phyloP scores from a whole-genome alignment of 371 early-diverging fungal genomes.

The Mortierella sp. region DNA sequence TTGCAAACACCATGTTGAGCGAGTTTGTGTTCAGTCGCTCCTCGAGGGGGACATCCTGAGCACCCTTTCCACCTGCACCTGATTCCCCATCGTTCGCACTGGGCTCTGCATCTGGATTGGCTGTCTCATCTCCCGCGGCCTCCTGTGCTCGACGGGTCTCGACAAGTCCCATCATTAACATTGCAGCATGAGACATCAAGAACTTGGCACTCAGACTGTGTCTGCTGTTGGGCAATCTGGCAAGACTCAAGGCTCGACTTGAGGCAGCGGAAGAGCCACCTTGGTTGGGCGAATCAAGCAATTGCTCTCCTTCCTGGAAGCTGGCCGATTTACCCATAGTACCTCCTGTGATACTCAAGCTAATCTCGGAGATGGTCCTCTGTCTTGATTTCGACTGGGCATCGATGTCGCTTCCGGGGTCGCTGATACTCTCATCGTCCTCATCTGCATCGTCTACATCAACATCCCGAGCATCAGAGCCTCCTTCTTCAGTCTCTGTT shows the following conservation, averaged over 20 bases:
- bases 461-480: constrained; percentile 29
- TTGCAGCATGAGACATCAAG: constrained; percentile 32
- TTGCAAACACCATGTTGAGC: constrained; percentile 20
- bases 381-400: too few species aligned
- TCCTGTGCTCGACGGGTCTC: not conserved
- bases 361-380: too few species aligned
- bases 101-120: not conserved
- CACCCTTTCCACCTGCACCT: not conserved
- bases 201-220: constrained; percentile 39
- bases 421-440: constrained; percentile 42
- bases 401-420: constrained; percentile 37
- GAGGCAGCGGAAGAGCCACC: not conserved
- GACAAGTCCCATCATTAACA: constrained; percentile 21
- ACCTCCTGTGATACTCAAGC: too few species aligned
- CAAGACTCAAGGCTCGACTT: not conserved
- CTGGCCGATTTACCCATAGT: not conserved
- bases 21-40: constrained; percentile 29
- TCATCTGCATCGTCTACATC: constrained; percentile 45
- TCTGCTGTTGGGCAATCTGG: constrained; percentile 1
- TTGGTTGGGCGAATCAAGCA: not conserved
- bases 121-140: not conserved
- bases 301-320: not conserved
- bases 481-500: not conserved
- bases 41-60: constrained; percentile 8
- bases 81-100: not conserved